Evolutionary conservation across 208 protist genomes (phyloP).

Genomic region (Histomonas meleagridis): DNA sequence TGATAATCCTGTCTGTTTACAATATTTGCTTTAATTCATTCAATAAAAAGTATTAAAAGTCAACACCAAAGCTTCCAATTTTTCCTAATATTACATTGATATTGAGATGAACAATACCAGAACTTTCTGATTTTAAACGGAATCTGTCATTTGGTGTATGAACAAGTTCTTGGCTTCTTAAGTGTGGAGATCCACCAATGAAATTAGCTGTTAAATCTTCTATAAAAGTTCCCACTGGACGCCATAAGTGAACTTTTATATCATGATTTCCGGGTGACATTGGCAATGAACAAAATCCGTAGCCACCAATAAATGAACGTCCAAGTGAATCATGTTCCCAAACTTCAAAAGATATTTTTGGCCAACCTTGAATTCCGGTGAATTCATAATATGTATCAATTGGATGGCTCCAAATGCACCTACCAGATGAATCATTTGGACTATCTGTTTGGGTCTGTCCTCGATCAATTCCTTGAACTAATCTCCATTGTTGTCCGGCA

Average conservation of each 20-base stretch:
- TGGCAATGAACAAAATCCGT: not conserved
- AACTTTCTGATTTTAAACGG: not conserved
- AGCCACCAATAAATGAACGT: not conserved
- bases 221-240: not conserved
- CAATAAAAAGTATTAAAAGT: not conserved
- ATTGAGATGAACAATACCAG: not conserved
- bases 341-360: slow-evolving; percentile 28
- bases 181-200: slow-evolving; percentile 5
- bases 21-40: too few relatives aligned
- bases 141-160: slow-evolving; percentile 17
- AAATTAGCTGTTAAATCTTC: slow-evolving; percentile 14
- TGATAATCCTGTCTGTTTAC: too few relatives aligned
- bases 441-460: slow-evolving; percentile 8
- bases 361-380: slow-evolving; percentile 33
- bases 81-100: not conserved
- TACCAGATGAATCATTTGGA: not conserved
- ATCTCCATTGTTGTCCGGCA: not conserved
- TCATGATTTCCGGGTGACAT: not conserved
- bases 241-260: not conserved
- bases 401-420: slow-evolving; percentile 2
- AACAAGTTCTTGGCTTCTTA: not conserved
- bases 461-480: slow-evolving; percentile 14
- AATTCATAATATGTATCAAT: slow-evolving; percentile 20
- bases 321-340: slow-evolving; percentile 25
- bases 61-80: not conserved